Conservation (phyloP, 306 rosid species). For the Dryas drummondii region DNA sequence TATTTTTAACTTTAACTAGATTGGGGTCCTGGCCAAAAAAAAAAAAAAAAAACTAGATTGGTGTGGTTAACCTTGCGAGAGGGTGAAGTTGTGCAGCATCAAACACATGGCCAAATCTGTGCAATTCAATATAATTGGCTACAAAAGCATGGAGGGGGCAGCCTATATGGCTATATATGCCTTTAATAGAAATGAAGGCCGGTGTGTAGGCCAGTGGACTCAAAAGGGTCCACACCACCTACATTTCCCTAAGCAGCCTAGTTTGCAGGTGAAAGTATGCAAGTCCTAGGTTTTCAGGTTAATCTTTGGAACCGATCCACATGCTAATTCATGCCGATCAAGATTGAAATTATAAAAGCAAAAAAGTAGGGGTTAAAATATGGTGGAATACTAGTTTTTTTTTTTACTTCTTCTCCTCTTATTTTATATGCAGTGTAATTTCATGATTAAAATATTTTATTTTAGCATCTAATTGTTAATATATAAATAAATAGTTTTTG, state of each 20-base stretch:
- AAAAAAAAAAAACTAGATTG: too few species aligned
- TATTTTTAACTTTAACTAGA: background rate
- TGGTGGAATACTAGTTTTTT: too few species aligned
- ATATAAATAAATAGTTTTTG: too few species aligned
- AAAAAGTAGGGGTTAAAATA: too few species aligned
- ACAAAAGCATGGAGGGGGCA: conserved; percentile 6
- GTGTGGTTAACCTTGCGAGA: background rate
- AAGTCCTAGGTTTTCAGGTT: background rate
- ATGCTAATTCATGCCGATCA: background rate
- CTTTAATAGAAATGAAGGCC: conserved; percentile 5
- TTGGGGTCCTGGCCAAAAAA: too few species aligned
- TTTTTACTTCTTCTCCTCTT: too few species aligned
- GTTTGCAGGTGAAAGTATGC: conserved; percentile 5
- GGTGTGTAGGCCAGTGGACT: background rate
- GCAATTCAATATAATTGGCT: background rate
- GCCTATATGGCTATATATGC: background rate
- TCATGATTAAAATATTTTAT: too few species aligned
- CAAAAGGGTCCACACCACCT: conserved; percentile 22
- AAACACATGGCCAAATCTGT: conserved; percentile 8
- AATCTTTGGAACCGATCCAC: background rate
- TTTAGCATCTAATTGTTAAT: too few species aligned
- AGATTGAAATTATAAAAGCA: too few species aligned
- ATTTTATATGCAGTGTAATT: too few species aligned
- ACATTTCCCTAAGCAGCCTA: conserved; percentile 9
- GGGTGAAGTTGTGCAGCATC: conserved; percentile 5